These are phyloP conservation scores for Debaryomyces castellii DNA, from an alignment of 805 yeast species.

Conservation along the genomic window DNA sequence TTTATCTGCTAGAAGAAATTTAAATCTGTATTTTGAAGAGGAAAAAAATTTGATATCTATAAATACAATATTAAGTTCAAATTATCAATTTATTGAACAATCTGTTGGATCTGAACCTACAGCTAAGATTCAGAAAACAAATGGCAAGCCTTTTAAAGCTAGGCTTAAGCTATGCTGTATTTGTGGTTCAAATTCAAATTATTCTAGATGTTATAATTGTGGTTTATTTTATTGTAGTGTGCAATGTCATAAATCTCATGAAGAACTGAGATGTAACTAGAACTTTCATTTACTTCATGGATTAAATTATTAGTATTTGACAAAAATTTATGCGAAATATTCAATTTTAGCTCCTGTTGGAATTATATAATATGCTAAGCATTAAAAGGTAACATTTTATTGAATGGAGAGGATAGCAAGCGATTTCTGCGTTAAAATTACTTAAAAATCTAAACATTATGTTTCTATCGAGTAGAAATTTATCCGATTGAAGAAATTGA, in stretches of 20 bases:
- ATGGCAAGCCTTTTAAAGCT: conserved; percentile 23
- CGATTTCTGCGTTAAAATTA: too few relatives aligned
- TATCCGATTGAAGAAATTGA: too few relatives aligned
- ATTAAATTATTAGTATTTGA: too few relatives aligned
- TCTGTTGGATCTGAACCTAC: conserved; percentile 18
- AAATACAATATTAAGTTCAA: conserved; percentile 40
- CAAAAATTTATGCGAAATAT: too few relatives aligned
- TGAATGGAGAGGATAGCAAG: too few relatives aligned
- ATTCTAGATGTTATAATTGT: conserved; percentile 39
- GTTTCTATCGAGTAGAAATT: too few relatives aligned
- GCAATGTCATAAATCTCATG: conserved; percentile 37
- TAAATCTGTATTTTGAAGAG: conserved; percentile 46
- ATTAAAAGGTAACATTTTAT: too few relatives aligned
- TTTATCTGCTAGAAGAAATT: conserved; percentile 41
- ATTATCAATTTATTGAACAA: conserved; percentile 42
- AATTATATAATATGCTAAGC: neutral
- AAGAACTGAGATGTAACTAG: conserved; percentile 40
- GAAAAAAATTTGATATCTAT: conserved; percentile 43
- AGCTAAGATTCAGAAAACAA: conserved; percentile 15
- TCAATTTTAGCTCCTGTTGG: too few relatives aligned
- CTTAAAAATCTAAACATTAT: too few relatives aligned
- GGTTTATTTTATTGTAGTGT: conserved; percentile 43
- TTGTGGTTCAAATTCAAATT: conserved; percentile 36
- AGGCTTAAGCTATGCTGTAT: conserved; percentile 40
- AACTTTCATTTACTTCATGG: too few relatives aligned